Conservation (phyloP, 106 monocot species). For the Hemerocallis citrina region DNA sequence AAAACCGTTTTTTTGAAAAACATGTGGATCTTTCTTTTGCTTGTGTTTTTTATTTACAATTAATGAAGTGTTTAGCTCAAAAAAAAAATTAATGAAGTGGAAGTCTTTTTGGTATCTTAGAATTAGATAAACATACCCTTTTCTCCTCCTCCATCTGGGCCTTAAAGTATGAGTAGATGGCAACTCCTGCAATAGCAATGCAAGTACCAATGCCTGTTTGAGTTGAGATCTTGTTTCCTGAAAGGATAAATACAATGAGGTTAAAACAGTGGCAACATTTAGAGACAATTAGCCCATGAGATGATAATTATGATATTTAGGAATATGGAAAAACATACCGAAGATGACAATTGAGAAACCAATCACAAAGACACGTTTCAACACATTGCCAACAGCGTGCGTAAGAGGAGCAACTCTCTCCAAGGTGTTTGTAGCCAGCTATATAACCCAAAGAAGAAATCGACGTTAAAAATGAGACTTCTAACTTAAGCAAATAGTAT, state of each 20-base stretch:
- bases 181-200: constrained; percentile 95
- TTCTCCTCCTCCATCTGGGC: constrained; percentile 98
- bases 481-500: no score
- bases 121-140: constrained; percentile 44
- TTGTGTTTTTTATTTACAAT: neutral
- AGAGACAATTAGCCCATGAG: neutral
- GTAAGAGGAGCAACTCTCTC: constrained; percentile 99
- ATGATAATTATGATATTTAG: neutral
- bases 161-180: constrained; percentile 93
- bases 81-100: no score
- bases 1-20: neutral
- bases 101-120: neutral
- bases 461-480: neutral
- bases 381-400: constrained; percentile 95
- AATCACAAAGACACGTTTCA: constrained; percentile 98
- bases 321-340: constrained; percentile 29
- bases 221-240: constrained; percentile 91
- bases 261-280: neutral
- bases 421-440: constrained; percentile 97
- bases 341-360: constrained; percentile 95
- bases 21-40: neutral
- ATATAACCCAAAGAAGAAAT: constrained; percentile 7
- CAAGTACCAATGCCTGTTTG: constrained; percentile 97
- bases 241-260: constrained; percentile 1
- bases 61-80: no score